Percentiles rank a stretch among this genome's conserved stretches.
Evolutionary conservation across 208 protist genomes (phyloP).

Genomic region (Trypanosoma grayi): DNA sequence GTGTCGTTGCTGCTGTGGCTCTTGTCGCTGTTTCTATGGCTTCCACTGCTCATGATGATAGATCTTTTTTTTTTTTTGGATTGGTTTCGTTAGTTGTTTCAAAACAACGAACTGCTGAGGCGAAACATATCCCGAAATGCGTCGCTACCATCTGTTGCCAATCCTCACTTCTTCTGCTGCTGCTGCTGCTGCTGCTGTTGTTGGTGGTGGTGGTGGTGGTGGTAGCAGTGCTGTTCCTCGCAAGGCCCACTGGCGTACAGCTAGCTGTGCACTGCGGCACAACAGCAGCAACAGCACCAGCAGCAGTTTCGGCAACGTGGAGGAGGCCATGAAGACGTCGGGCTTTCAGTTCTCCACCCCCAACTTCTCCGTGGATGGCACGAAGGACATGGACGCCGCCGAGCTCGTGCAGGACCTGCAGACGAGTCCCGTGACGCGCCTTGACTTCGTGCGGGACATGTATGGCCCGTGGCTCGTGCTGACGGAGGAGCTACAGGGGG

Average conservation of each 20-base stretch:
- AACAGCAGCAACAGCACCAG: not conserved
- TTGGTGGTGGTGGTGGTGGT: too few relatives aligned
- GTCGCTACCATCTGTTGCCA: not conserved
- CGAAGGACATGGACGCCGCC: slow-evolving; percentile 11
- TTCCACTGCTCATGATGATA: not conserved
- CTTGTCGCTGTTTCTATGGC: not conserved
- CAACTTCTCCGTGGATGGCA: slow-evolving; percentile 49
- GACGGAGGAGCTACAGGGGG: slow-evolving; percentile 81
- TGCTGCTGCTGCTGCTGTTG: too few relatives aligned
- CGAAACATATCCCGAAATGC: not conserved
- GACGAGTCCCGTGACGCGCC: slow-evolving; percentile 44
- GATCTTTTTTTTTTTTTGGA: not conserved
- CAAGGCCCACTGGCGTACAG: not conserved
- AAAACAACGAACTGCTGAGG: not conserved
- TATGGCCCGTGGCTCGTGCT: slow-evolving; percentile 88
- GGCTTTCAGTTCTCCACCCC: slow-evolving; percentile 68
- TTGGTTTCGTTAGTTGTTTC: not conserved
- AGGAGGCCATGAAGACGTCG: slow-evolving; percentile 32
- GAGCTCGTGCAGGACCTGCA: slow-evolving; percentile 55
- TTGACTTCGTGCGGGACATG: slow-evolving; percentile 66
- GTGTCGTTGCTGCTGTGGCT: too few relatives aligned
- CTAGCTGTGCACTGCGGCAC: not conserved
- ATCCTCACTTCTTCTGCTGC: too few relatives aligned
- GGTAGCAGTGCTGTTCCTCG: not conserved
- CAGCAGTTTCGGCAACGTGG: not conserved